Percentiles rank a stretch among this genome's conserved stretches.
phyloP scores from a whole-genome alignment of 345 rosid species.

The Carallia pectinifolia region DNA sequence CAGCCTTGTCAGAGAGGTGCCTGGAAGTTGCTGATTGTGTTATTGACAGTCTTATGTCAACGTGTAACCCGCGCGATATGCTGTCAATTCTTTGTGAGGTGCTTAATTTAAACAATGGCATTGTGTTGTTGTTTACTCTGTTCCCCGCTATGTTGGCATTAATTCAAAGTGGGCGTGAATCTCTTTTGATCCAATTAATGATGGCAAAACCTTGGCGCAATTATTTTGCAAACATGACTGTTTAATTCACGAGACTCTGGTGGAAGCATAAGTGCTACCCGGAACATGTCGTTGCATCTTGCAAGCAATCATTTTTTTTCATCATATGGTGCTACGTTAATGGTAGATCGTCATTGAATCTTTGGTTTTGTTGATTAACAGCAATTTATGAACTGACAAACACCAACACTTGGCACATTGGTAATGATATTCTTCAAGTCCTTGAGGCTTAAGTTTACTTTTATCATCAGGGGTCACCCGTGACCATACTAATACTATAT shows the following conservation, averaged over 20 bases:
- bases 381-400: not conserved
- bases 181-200: not conserved
- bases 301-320: too few species aligned
- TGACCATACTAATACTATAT: not conserved
- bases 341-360: not conserved
- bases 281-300: not conserved
- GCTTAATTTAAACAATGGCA: not conserved
- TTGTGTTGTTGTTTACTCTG: not conserved
- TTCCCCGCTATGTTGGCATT: not conserved
- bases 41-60: constrained; percentile 45
- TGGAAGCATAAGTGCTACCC: not conserved
- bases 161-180: not conserved
- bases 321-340: not conserved
- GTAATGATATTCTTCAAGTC: too few species aligned
- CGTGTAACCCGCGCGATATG: constrained; percentile 83
- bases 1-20: constrained; percentile 48
- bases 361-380: not conserved
- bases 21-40: constrained; percentile 46
- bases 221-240: not conserved
- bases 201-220: not conserved
- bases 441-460: too few species aligned
- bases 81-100: constrained; percentile 85
- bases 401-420: too few species aligned
- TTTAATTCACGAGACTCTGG: not conserved
- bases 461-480: not conserved